Conservation (phyloP, 768 basidiomycete genomes). For the Boletus vinaceobasis region DNA sequence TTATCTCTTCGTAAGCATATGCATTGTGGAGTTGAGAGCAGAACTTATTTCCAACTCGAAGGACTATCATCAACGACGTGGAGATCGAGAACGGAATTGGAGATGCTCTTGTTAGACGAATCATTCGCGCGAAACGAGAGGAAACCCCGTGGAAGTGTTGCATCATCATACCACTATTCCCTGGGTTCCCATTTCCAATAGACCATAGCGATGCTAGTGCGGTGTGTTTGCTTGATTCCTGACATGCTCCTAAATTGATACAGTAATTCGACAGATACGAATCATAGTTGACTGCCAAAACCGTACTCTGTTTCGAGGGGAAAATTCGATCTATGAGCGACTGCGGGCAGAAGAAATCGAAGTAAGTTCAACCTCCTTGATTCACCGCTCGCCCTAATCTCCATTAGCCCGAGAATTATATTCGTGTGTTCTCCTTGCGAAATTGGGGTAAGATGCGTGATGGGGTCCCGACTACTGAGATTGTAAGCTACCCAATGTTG, state of each 20-base stretch:
- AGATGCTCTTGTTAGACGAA: conserved; percentile 87
- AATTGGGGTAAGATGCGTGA: conserved; percentile 92
- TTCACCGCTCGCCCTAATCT: neutral
- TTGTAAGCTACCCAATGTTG: conserved; percentile 42
- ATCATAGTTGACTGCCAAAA: conserved; percentile 97
- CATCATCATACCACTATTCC: conserved; percentile 86
- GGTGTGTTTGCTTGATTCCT: conserved; percentile 42
- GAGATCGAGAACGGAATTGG: conserved; percentile 92
- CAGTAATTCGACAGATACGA: conserved; percentile 56
- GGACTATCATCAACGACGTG: conserved; percentile 81
- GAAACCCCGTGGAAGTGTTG: conserved; percentile 87
- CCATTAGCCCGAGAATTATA: conserved; percentile 86
- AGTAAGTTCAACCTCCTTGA: conserved; percentile 38
- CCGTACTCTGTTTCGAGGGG: conserved; percentile 81
- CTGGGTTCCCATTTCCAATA: conserved; percentile 90
- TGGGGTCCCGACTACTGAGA: conserved; percentile 83
- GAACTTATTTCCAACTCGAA: conserved; percentile 26
- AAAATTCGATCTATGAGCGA: conserved; percentile 85
- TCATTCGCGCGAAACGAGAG: conserved; percentile 82
- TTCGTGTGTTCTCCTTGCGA: conserved; percentile 85
- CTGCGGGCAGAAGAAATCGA: conserved; percentile 86
- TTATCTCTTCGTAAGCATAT: conserved; percentile 74
- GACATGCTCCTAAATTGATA: neutral
- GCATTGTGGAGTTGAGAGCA: neutral
- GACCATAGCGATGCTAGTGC: conserved; percentile 92